Evolutionary conservation across 139 green algal species (phyloP), one percentile per base, ranked within the genome.

Genomic region (Penium margaritaceum): DNA sequence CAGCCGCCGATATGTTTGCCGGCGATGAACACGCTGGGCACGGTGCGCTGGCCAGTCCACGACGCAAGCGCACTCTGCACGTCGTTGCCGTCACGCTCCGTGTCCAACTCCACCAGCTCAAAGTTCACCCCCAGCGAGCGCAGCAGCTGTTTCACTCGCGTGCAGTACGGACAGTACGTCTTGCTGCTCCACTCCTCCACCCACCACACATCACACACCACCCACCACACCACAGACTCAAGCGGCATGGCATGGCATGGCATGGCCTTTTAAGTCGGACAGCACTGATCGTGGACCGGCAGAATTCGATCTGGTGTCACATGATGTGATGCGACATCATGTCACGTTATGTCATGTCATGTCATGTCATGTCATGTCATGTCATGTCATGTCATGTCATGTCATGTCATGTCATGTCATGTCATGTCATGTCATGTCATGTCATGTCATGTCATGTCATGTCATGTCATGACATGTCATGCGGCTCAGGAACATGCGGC

Each of bases 1-100:
- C 79, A 84, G 53, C 79, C 79, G 6, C 79, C 79, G 3, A 85
- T 60, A 67, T 80, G 67, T 36, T 81, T 38, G 24, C 79, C 79
- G 14, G 58, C 53, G 38, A 85, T 66, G 79, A 85, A 85, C 30
- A 85, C 68, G 39, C 82, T 83, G 27, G 79, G 79, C 55, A 85
- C 79, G 3, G 79, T 83, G 4, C 79, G 65, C 62, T 83, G 74
- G 12, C 79, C 79, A 15, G 79, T 85, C 67, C 70, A 64, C 14
- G 69, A 57, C 35, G 19, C 5, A 7, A 85, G 79, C 9, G 54
- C 77, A 21, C 5, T 44, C 24, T 80, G 67, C 7, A 85, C 24
- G 24, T 76, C 79, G 12, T 53, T 21, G 37, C 58, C 79, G 37
- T 85, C 79, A n/a, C 44, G 58, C 37, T 76, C 69, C 5, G 32